phyloP scores from a whole-genome alignment of 225 moss, liverwort and hornwort genomes.

The Asterella californica region DNA sequence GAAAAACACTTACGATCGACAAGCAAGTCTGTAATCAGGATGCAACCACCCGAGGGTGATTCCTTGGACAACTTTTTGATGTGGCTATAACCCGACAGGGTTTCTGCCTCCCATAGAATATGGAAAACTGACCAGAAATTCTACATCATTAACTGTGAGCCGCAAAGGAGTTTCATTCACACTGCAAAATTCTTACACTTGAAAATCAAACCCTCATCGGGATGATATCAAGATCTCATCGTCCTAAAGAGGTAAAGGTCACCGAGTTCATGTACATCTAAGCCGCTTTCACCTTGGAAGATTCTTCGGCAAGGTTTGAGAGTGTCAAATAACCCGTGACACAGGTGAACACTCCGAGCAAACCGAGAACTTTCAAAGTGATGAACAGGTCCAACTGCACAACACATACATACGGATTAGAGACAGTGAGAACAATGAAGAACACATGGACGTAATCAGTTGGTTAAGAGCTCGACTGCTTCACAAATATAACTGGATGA shows the following conservation, averaged over 20 bases:
- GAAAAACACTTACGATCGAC: background rate
- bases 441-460: too few species aligned
- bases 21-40: background rate
- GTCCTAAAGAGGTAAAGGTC: background rate
- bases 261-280: constrained; percentile 33
- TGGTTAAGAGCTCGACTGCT: background rate
- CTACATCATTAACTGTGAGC: background rate
- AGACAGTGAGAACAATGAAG: background rate
- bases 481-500: background rate
- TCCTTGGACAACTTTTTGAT: background rate
- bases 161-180: constrained; percentile 18
- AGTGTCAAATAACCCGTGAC: constrained; percentile 79
- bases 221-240: constrained; percentile 23
- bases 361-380: constrained; percentile 65
- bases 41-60: background rate
- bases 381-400: constrained; percentile 75
- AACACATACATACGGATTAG: background rate
- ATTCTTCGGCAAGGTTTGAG: constrained; percentile 72
- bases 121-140: background rate
- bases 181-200: constrained; percentile 24
- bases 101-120: background rate
- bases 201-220: constrained; percentile 13
- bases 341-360: constrained; percentile 71
- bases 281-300: constrained; percentile 70
- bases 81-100: background rate